Evolutionary conservation across 164 flowering plant species (phyloP), one percentile per base, ranked within the genome.

Genomic region (Malania oleifera): DNA sequence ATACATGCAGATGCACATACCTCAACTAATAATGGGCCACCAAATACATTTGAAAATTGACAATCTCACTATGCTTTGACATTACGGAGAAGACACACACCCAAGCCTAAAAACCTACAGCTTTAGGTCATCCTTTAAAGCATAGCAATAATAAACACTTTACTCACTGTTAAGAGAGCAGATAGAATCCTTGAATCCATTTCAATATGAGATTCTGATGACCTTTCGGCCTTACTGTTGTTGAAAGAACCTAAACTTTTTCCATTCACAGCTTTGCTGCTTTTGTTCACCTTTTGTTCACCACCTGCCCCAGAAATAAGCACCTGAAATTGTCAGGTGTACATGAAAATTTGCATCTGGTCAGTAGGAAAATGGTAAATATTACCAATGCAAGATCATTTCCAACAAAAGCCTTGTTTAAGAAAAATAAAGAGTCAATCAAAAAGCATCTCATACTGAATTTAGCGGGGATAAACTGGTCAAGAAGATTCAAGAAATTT

Each of bases 131-230:
- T 38, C 13, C 8, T 11, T 1, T 2, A 1, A 5, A 38, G 41
- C 41, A 38, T 38, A 7, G 13, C 47, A 24, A 28, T 17, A 40
- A 13, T 26, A 48, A 12, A 46, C 6, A 26, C 29, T 6, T 40
- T 54, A 78, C 95, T 67, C 35, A 89, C 98, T 38, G 93, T 87
- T 57, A 95, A 63, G 11, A 95, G 84, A 65, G 85, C 96, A 8
- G 91, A 82, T 28, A 95, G 74, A 65, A 93, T 80, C 40, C 96
- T 77, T 25, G 96, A 87, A 73, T 91, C 97, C 89, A 89, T 74
- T 70, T 85, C 97, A 61, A 81, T 71, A 68, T 78, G 87, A 25
- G 93, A 65, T 41, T 80, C 88, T 18, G 71, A 38, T 38, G 71
- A 48, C 65, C 13, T 59, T 53, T 72, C 74, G n/a, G 10, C 66